phyloP scores from a whole-genome alignment of 1,284 basidiomycete genomes.

The Mycosarcoma mackinlayi region DNA sequence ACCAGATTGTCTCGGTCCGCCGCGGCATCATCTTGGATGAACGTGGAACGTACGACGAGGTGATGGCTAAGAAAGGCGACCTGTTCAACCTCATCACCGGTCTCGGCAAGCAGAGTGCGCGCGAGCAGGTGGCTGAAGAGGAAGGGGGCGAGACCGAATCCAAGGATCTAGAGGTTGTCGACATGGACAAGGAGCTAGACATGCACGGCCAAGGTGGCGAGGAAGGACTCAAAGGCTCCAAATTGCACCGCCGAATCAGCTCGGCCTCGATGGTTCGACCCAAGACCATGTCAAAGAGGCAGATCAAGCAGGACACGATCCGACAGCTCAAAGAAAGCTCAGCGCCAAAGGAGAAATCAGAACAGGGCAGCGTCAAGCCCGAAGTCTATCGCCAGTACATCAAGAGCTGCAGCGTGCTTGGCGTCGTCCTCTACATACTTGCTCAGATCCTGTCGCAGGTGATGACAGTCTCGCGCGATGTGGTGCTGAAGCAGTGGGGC shows the following conservation, averaged over 20 bases:
- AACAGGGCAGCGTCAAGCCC: conserved; percentile 61
- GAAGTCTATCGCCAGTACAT: conserved; percentile 63
- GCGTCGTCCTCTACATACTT: conserved; percentile 56
- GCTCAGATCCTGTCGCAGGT: conserved; percentile 60
- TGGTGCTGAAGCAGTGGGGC: conserved; percentile 67
- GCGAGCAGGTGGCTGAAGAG: conserved; percentile 43
- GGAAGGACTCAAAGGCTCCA: conserved; percentile 48
- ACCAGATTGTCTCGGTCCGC: conserved; percentile 79
- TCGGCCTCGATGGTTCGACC: conserved; percentile 56
- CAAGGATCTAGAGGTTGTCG: conserved; percentile 45
- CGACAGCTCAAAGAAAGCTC: conserved; percentile 64
- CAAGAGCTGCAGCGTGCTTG: conserved; percentile 54
- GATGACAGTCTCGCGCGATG: conserved; percentile 58
- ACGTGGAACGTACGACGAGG: conserved; percentile 75
- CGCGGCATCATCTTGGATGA: conserved; percentile 75
- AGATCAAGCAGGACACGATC: conserved; percentile 61
- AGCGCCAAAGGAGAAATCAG: conserved; percentile 59
- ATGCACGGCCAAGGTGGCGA: conserved; percentile 48
- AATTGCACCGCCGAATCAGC: conserved; percentile 55
- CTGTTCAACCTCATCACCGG: conserved; percentile 72
- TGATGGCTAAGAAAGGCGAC: conserved; percentile 72
- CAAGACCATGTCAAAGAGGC: conserved; percentile 50
- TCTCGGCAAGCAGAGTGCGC: conserved; percentile 67
- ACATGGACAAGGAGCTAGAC: conserved; percentile 48
- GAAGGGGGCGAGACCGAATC: conserved; percentile 29